Base-by-base conservation (phyloP, 768 basidiomycete species). In the Tulasnella sp. region DNA sequence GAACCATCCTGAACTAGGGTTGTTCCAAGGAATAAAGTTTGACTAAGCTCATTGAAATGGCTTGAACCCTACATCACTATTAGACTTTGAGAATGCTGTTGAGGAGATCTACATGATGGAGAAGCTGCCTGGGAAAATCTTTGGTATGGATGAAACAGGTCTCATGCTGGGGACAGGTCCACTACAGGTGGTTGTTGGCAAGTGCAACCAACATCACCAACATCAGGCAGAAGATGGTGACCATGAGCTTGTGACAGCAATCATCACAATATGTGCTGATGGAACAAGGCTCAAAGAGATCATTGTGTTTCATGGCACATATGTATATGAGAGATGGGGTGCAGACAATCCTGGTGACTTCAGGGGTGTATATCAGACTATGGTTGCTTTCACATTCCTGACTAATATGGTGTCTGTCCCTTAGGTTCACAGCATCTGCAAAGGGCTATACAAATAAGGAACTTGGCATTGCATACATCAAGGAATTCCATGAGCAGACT, bases 401-500 rank as follows among this genome's bases (percentile, higher is more conserved):
- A 8, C 34, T n/a, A n/a, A n/a, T 24, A 3, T 3, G 2, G 2
- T 10, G 4, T 2, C 5, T 21, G 23, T 11, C 4, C 15, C 2
- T 56, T 8, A 15, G 29, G 23, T 32, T 9, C 19, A 30, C 1
- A 50, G 34, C 43, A 2, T 54, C 38, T 1, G 34, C 27, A 24
- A 5, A 21, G 3, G 75, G 76, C 15, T 77, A 70, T 66, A 74
- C 72, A 3, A 67, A 74, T 61, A 67, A 69, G 2, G 70, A 72
- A 51, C 71, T 77, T 51, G 72, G 72, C 7, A 50, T 68, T 8
- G 66, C 66, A 17, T 77, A 71, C 68, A 70, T 77, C 26, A 68
- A 76, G 61, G 58, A 71, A 19, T 80, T 78, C 61, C 71, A 78
- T 45, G 50, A 61, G 19, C 64, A 70, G 48, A 79, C 77, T 17